Evolutionary conservation across 768 basidiomycete species (phyloP), one percentile per base, ranked within the genome.

Genomic region (Imleria badia): DNA sequence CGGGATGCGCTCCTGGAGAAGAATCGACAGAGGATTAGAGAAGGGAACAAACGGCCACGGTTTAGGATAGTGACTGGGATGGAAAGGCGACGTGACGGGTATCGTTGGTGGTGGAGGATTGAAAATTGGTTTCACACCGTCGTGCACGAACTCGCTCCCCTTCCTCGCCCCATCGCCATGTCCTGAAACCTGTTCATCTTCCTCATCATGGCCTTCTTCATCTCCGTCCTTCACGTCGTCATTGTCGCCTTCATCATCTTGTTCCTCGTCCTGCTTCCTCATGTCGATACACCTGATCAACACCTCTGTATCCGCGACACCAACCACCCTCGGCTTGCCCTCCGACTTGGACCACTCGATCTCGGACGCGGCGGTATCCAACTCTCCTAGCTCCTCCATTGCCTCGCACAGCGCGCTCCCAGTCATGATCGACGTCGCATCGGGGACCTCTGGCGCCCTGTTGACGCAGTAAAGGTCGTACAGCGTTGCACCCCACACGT

Each of bases 41-140:
- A 78, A 80, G 0, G 79, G 79, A 2, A 64, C 60, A 6, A 74
- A 51, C 5, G 78, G 76, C 75, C 77, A 77, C 17, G 73, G 73
- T 15, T 63, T 51, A 7, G 77, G 75, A 47, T 80, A 78, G 38
- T 71, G 66, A 9, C 62, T 60, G 0, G 64, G 60, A 51, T 73
- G 59, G 54, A 76, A 78, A 4, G 64, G 65, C 2, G 64, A 66
- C 1, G 62, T 55, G 35, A 55, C 10, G 2, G 64, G 55, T 26
- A 61, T 52, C n/a, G 14, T 41, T 5, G 40, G 35, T 34, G n/a
- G n/a, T n/a, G n/a, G n/a, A n/a, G 58, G 53, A 33, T 52, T 36
- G 20, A 5, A 9, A 3, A 15, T 6, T 2, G 31, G 38, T 5
- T 20, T 9, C 15, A 2, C 19, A 9, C 1, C 36, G 10, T n/a